Percentiles rank a stretch among this genome's conserved stretches.
phyloP scores from a whole-genome alignment of 2,329 filamentous ascomycete genomes.

The Fusarium oligoseptatum region DNA sequence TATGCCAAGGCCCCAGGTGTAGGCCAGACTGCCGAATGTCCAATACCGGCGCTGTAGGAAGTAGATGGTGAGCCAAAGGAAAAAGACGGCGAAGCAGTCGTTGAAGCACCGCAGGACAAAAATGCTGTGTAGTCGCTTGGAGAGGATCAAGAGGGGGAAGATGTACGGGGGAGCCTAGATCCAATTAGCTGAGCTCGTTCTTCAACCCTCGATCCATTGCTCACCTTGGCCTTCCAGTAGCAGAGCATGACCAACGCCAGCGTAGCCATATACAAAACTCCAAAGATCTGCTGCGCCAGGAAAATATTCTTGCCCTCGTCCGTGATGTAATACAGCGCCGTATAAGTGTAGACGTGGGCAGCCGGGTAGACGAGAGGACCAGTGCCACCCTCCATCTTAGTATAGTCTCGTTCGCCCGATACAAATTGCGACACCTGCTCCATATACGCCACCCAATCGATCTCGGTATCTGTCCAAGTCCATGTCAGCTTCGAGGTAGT shows the following conservation, averaged over 20 bases:
- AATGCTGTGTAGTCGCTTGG: conserved; percentile 93
- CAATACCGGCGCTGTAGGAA: conserved; percentile 81
- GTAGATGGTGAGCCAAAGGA: conserved; percentile 85
- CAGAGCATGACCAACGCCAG: conserved; percentile 84
- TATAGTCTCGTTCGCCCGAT: conserved; percentile 89
- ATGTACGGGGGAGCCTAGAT: conserved; percentile 84
- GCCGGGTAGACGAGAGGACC: conserved; percentile 96
- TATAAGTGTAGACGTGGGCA: conserved; percentile 93
- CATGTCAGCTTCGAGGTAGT: conserved; percentile 11
- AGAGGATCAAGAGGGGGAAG: conserved; percentile 86
- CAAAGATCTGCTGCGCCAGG: conserved; percentile 88
- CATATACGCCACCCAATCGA: conserved; percentile 98
- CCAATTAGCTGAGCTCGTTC: background rate
- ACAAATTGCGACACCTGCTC: conserved; percentile 86
- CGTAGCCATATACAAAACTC: conserved; percentile 80
- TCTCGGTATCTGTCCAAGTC: conserved; percentile 81
- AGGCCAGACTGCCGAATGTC: conserved; percentile 79
- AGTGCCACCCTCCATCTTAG: conserved; percentile 85
- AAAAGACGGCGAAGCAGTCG: conserved; percentile 88
- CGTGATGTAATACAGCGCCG: conserved; percentile 82
- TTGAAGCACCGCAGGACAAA: conserved; percentile 96
- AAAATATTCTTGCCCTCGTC: conserved; percentile 80
- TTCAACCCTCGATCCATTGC: conserved; percentile 13
- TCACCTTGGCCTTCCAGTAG: conserved; percentile 80
- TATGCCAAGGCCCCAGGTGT: conserved; percentile 84